Evolutionary conservation across 2,329 filamentous ascomycete genomes (phyloP), one percentile per base, ranked within the genome.

Genomic region (Beauveria medogensis): DNA sequence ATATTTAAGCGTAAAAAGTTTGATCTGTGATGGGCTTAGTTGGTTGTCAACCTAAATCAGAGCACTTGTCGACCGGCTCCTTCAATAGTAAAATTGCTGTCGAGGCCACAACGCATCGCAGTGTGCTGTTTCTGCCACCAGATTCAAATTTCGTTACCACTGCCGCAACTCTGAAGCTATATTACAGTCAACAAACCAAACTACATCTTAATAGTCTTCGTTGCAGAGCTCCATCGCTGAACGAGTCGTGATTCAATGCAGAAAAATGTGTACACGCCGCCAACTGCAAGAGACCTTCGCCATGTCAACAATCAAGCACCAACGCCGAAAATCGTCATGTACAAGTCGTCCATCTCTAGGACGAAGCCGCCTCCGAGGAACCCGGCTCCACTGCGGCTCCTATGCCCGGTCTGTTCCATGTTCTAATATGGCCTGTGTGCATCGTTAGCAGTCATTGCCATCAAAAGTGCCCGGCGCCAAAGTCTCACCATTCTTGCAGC

Each of bases 401-500:
- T 52, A 63, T 61, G 16, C 61, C 63, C 24, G 63, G 63, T 40
- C 63, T 44, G 6, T 63, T 64, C 65, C 65, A 67, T 5, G 65
- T 66, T 24, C 63, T 58, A 46, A 67, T 82, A 71, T 92, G 89
- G 43, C 89, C 88, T 91, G 71, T 28, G 10, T 46, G 59, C 44
- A 30, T 47, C 56, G 63, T 55, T 61, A 60, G 58, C 57, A 34
- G 24, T 12, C 5, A 43, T 52, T 24, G 52, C 57, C 4, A 47
- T 2, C 22, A 51, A 50, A 6, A 26, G 30, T 10, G 40, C n/a
- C 2, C 5, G 9, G 22, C 28, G 22, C 12, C 8, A 51, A 20
- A 24, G 24, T 79, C 87, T 74, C 78, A 95, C 93, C 93, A 75
- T 87, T 90, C 71, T 91, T 89, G 76, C 92, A 97, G 66, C 91